Base-by-base conservation (phyloP, 768 basidiomycete species). In the Sarcodon aspratus region DNA sequence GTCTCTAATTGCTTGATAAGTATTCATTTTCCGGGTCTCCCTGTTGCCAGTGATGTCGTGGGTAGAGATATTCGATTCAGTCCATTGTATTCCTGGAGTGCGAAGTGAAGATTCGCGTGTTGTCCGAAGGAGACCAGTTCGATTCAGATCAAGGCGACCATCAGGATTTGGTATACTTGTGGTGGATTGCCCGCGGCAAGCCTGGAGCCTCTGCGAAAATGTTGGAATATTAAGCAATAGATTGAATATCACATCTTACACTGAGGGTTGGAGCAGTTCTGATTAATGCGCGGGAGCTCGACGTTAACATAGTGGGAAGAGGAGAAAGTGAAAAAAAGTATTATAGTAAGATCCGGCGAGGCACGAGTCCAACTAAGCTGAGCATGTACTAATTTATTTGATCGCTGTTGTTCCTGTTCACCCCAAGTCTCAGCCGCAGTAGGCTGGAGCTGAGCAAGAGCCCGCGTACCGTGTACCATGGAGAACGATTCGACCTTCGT, bases 11-110 rank as follows among this genome's bases (percentile, higher is more conserved):
- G 94, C 88, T 61, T 96, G 93, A 64, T 92, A 96, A 55, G 84
- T 70, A 61, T 97, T 97, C 91, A 95, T 95, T 69, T 93, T 92
- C 55, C 90, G 78, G 17, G 90, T 94, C 65, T 91, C 86, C 46
- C 87, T 76, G 12, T 87, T 88, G 15, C 79, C 86, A 11, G 83
- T 66, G 36, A 78, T 71, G 34, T 67, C 66, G 44, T 71, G 54
- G 10, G 73, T 63, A 6, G 63, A 66, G 13, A 66, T 63, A 15
- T 64, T 61, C 46, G 76, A 78, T 50, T 88, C 84, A 9, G 69
- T 61, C 84, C 86, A 93, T n/a, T 55, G 59, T 44, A 93, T 61
- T 7, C 80, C 87, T 2, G 82, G 80, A 0, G 87, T 83, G 40
- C 79, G 80, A 9, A 94, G 64, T 2, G 86, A 79, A 15, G 72